Conservation (phyloP, 805 yeast genomes). For the Nakazawaea ambrosiae region DNA sequence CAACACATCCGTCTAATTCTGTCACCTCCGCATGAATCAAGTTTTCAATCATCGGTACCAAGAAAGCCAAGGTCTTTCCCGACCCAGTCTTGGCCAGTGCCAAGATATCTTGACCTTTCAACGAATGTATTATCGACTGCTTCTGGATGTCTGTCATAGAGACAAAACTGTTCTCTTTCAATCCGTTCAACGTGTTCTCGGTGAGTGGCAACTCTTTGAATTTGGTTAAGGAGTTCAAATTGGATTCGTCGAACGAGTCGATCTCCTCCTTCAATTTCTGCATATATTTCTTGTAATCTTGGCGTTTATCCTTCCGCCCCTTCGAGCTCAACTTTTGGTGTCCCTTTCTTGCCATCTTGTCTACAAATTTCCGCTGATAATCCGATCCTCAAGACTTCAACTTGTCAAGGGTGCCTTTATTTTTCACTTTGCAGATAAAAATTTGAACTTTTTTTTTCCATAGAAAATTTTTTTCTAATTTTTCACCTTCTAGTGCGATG, state of each 20-base stretch:
- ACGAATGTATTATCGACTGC: conserved; percentile 65
- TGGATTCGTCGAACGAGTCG: conserved; percentile 43
- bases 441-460: too few relatives aligned
- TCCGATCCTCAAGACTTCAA: too few relatives aligned
- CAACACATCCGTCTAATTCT: conserved; percentile 83
- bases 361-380: too few relatives aligned
- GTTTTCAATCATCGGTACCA: conserved; percentile 73
- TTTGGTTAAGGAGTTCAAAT: conserved; percentile 30
- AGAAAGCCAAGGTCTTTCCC: conserved; percentile 84
- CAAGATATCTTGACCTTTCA: conserved; percentile 72
- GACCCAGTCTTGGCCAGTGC: conserved; percentile 91
- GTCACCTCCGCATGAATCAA: conserved; percentile 68
- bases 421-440: too few relatives aligned
- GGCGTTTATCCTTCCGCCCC: conserved; percentile 21
- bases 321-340: conserved; percentile 19
- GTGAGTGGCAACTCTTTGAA: conserved; percentile 80
- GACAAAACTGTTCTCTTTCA: conserved; percentile 71
- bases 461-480: too few relatives aligned
- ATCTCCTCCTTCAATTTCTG: conserved; percentile 42
- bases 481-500: too few relatives aligned
- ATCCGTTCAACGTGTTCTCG: conserved; percentile 56
- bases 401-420: too few relatives aligned
- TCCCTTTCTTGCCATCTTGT: not conserved
- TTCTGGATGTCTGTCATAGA: conserved; percentile 82
- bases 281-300: conserved; percentile 27